Conservation (phyloP, 2,329 filamentous ascomycete genomes). For the Calonectria pauciramosa region DNA sequence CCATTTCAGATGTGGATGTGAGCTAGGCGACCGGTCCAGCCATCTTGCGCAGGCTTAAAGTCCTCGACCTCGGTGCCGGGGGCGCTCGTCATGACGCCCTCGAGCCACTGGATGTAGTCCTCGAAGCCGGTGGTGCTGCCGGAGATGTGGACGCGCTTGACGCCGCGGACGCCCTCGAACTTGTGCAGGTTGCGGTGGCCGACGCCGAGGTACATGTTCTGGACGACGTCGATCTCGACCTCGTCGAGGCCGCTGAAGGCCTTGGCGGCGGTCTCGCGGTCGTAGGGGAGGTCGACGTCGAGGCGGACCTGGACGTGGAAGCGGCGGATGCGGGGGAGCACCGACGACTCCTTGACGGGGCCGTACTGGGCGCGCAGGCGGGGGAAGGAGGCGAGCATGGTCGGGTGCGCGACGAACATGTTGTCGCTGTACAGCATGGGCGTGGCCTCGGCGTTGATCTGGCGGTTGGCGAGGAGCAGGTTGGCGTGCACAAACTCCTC, state of each 20-base stretch:
- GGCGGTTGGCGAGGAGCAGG: constrained; percentile 57
- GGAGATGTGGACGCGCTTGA: constrained; percentile 51
- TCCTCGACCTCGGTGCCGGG: constrained; percentile 38
- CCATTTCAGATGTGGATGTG: constrained; percentile 36
- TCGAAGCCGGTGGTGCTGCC: constrained; percentile 58
- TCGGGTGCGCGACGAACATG: constrained; percentile 59
- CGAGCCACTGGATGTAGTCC: constrained; percentile 58
- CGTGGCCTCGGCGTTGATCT: constrained; percentile 57
- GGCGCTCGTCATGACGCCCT: constrained; percentile 51
- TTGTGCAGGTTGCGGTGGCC: constrained; percentile 54
- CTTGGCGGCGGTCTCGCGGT: constrained; percentile 45
- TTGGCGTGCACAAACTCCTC: constrained; percentile 49
- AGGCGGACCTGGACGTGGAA: constrained; percentile 57
- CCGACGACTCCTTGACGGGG: constrained; percentile 47
- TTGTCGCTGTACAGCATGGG: constrained; percentile 59
- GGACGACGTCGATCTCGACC: constrained; percentile 56
- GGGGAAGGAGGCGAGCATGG: constrained; percentile 57
- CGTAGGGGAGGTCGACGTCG: constrained; percentile 54
- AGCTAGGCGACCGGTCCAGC: constrained; percentile 43
- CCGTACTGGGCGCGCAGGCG: constrained; percentile 52
- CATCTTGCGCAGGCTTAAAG: constrained; percentile 36
- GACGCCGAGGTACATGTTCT: constrained; percentile 55
- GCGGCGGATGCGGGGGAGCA: constrained; percentile 53
- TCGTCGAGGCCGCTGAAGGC: constrained; percentile 55
- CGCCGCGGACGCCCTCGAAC: constrained; percentile 59